These are phyloP conservation scores for Lagenaria siceraria DNA, from an alignment of 306 rosid species.

Conservation along the genomic window DNA sequence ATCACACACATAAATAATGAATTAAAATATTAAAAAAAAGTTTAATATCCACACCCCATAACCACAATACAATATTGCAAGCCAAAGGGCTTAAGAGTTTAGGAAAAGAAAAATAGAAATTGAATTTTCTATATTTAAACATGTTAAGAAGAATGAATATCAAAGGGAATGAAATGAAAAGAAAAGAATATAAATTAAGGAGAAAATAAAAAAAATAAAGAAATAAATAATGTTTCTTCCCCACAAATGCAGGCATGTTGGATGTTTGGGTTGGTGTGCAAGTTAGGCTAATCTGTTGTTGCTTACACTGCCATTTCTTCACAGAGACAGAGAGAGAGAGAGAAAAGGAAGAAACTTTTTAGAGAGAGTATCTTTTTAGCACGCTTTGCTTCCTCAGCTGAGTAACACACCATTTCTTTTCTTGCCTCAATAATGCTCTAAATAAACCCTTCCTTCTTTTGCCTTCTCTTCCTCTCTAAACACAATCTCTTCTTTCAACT, in stretches of 20 bases:
- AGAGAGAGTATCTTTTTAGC: conserved; percentile 25
- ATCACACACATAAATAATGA: no score
- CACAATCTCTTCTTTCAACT: conserved; percentile 32
- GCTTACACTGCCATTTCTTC: background rate
- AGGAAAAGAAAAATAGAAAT: no score
- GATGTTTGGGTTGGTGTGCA: conserved; percentile 10
- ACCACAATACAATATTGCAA: no score
- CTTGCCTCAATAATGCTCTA: conserved; percentile 52
- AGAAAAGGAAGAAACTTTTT: background rate
- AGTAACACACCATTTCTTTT: conserved; percentile 22
- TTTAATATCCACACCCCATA: no score
- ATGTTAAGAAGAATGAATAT: background rate
- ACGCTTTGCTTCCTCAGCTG: conserved; percentile 48
- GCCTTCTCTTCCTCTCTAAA: conserved; percentile 15
- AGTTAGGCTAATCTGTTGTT: background rate
- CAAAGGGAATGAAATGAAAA: background rate
- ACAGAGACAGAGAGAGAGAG: background rate
- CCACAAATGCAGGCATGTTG: background rate
- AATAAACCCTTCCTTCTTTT: conserved; percentile 36
- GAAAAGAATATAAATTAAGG: background rate
- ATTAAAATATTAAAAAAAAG: no score
- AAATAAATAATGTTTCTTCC: background rate
- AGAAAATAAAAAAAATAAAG: background rate
- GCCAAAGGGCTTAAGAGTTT: no score
- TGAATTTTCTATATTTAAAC: no score